Evolutionary conservation across 1,284 basidiomycete species (phyloP).

Genomic region (Fistulinella cinereoalba): DNA sequence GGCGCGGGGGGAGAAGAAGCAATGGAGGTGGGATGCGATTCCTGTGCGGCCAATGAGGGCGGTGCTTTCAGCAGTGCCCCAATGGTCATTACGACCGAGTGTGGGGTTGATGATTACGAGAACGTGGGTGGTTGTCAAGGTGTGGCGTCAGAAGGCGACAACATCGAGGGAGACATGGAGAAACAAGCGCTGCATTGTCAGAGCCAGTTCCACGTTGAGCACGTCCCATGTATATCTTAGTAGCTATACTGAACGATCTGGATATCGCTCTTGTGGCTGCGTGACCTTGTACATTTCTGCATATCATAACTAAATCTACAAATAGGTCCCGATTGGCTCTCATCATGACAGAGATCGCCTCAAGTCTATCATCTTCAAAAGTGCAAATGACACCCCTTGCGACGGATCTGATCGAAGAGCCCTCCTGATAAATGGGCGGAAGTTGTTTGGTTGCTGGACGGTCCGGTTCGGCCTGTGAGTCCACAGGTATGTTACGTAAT

Average conservation of each 20-base stretch:
- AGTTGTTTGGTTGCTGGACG: too few relatives aligned
- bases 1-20: not conserved
- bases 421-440: too few relatives aligned
- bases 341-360: not conserved
- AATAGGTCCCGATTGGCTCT: too few relatives aligned
- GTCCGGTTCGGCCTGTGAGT: not conserved
- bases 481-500: not conserved
- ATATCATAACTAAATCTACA: too few relatives aligned
- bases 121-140: slow-evolving; percentile 1
- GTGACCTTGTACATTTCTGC: not conserved
- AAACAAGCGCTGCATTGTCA: slow-evolving; percentile 1
- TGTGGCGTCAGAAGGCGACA: not conserved
- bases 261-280: not conserved
- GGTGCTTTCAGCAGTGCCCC: slow-evolving; percentile 6
- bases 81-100: not conserved
- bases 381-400: too few relatives aligned
- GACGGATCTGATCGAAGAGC: too few relatives aligned
- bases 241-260: not conserved
- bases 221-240: not conserved
- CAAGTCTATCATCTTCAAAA: too few relatives aligned
- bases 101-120: slow-evolving; percentile 16
- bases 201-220: not conserved
- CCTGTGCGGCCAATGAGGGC: not conserved
- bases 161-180: not conserved
- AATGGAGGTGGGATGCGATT: slow-evolving; percentile 2